Base-by-base conservation (phyloP, 352 stramenopile species). In the Phytophthora idaei region DNA sequence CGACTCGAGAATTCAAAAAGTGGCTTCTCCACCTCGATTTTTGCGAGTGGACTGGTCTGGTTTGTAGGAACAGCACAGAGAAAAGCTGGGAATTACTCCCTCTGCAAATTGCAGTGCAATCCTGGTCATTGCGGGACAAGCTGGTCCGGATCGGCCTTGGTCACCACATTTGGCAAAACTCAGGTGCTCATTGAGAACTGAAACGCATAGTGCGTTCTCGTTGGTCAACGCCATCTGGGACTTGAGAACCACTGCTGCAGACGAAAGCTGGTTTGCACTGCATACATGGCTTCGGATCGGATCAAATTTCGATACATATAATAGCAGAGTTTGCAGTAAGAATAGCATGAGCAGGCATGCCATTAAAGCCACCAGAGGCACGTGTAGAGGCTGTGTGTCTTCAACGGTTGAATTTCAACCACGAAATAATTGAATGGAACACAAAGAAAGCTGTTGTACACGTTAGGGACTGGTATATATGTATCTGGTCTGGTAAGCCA, bases 61-160 rank as follows among this genome's bases (percentile, higher is more conserved):
- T 66, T 62, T 69, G 42, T 49, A 56, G 66, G 48, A 70, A 61
- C 11, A 10, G 48, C 44, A 54, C 41, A 74, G 61, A 67, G 67
- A 74, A 60, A 71, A 57, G 61, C 67, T 71, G 61, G 47, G 61
- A n/a, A 57, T 25, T 36, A 52, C n/a, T 29, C 36, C 29, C 37
- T 56, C 28, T 50, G 42, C 21, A 21, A 21, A 21, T 21, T 21
- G 21, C 21, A 21, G 21, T 21, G 21, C 32, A 46, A 37, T 51
- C 14, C 47, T 52, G 25, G 7, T 52, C 32, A 44, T 31, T 49
- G 3, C 50, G 39, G 57, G 58, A 59, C 58, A 56, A 42, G 39
- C 65, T 68, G 59, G 49, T 66, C 49, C 25, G 57, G 45, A 64
- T 63, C 46, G 36, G 39, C 21, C 34, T 45, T 36, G 34, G 27